phyloP scores from a whole-genome alignment of 768 basidiomycete genomes.

The Macrocybe gigantea region DNA sequence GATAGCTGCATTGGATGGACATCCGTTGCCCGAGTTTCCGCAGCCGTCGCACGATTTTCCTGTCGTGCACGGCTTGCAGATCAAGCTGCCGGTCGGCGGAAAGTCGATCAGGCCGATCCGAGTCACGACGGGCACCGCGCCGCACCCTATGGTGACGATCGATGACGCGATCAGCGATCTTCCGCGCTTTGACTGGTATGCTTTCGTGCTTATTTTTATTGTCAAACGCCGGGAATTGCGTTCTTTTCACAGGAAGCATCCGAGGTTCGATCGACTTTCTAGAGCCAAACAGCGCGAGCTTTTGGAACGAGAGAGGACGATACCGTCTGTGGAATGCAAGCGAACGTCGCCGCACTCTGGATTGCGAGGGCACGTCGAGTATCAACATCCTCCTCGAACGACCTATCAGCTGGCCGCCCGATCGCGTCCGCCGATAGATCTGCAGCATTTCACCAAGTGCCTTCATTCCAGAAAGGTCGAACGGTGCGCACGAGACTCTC shows the following conservation, averaged over 20 bases:
- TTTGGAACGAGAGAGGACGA: slow-evolving; percentile 11
- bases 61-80: slow-evolving; percentile 33
- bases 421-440: slow-evolving; percentile 33
- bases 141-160: slow-evolving; percentile 53
- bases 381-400: slow-evolving; percentile 29
- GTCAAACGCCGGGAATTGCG: background rate
- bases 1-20: slow-evolving; percentile 37
- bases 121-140: slow-evolving; percentile 43
- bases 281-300: slow-evolving; percentile 12
- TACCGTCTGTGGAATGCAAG: slow-evolving; percentile 33
- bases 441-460: slow-evolving; percentile 66
- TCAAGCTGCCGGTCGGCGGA: slow-evolving; percentile 42
- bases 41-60: slow-evolving; percentile 53
- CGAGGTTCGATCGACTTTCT: slow-evolving; percentile 14
- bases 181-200: slow-evolving; percentile 68
- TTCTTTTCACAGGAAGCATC: slow-evolving; percentile 27
- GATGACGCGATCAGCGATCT: slow-evolving; percentile 74
- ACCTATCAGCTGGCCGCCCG: slow-evolving; percentile 46
- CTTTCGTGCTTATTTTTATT: background rate
- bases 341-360: slow-evolving; percentile 29
- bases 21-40: slow-evolving; percentile 43
- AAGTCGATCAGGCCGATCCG: slow-evolving; percentile 35
- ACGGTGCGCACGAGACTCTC: slow-evolving; percentile 33
- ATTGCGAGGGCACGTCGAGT: slow-evolving; percentile 22
- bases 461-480: slow-evolving; percentile 47